Evolutionary conservation across 2,329 filamentous ascomycete genomes (phyloP).

Genomic region (Cercospora sp.): DNA sequence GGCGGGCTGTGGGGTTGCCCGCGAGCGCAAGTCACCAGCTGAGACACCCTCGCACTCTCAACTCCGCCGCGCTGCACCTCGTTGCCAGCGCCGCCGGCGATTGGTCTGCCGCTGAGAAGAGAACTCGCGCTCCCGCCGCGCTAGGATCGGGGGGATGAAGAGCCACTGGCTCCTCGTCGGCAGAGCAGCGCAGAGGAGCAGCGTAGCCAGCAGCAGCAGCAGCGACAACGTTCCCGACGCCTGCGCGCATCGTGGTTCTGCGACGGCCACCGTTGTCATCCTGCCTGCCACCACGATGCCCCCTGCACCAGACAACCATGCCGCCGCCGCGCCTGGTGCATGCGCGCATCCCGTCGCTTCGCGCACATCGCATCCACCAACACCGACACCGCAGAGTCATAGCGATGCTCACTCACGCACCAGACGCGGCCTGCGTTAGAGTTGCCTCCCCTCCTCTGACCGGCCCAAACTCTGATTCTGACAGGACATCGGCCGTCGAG

Average conservation of each 20-base stretch:
- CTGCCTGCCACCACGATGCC: neutral
- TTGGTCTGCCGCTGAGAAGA: neutral
- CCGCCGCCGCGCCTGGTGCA: neutral
- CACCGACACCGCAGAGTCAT: neutral
- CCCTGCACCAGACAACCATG: neutral
- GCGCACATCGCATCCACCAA: neutral
- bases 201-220: neutral
- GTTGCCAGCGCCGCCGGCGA: neutral
- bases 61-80: neutral
- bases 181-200: neutral
- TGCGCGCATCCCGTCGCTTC: neutral
- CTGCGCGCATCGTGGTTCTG: neutral
- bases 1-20: neutral
- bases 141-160: slow-evolving; percentile 13
- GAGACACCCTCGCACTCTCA: neutral
- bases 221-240: neutral
- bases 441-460: neutral
- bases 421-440: neutral
- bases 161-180: slow-evolving; percentile 16
- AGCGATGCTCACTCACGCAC: neutral
- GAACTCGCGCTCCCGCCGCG: neutral
- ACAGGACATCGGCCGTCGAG: neutral
- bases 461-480: slow-evolving; percentile 7
- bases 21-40: neutral
- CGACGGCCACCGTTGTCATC: no score